A percentile compares a stretch with the other conserved stretches of the same genome.
phyloP scores from a whole-genome alignment of 495 filamentous ascomycete genomes.

The Hyphodiscus hymeniophilus region DNA sequence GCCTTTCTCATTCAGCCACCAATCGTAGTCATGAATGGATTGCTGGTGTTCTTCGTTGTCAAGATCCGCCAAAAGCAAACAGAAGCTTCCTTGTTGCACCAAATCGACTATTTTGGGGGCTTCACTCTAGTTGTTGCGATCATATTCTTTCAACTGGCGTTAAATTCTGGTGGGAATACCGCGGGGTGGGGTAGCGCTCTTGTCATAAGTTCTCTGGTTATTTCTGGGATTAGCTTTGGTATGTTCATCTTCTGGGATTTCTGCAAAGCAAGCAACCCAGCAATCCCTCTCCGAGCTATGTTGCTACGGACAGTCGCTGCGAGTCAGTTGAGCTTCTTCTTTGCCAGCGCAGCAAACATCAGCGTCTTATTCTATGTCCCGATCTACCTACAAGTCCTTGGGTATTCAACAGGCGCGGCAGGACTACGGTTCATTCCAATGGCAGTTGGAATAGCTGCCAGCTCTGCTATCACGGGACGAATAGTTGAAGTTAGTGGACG shows the following conservation, averaged over 20 bases:
- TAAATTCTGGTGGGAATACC: conserved; percentile 75
- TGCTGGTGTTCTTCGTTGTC: conserved; percentile 57
- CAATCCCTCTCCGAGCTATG: conserved; percentile 72
- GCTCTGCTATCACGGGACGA: conserved; percentile 57
- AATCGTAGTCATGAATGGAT: conserved; percentile 49
- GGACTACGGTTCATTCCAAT: conserved; percentile 62
- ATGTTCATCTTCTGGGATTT: conserved; percentile 56
- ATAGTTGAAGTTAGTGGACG: conserved; percentile 67
- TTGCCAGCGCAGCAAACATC: conserved; percentile 46
- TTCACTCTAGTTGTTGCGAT: conserved; percentile 53
- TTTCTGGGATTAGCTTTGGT: conserved; percentile 52
- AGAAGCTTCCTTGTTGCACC: conserved; percentile 41
- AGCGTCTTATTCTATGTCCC: conserved; percentile 66
- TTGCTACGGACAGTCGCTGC: conserved; percentile 59
- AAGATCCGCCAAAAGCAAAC: conserved; percentile 63
- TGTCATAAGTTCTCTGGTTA: conserved; percentile 54
- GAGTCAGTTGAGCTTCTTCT: conserved; percentile 68
- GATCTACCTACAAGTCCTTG: conserved; percentile 70
- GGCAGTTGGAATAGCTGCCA: conserved; percentile 57
- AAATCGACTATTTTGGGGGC: conserved; percentile 75
- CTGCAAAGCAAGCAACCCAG: conserved; percentile 55
- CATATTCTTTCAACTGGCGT: conserved; percentile 62
- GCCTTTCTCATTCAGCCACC: conserved; percentile 81
- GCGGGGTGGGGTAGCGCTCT: conserved; percentile 74
- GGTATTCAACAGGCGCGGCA: conserved; percentile 56